These are phyloP conservation scores for Colletotrichum eremochloae DNA, from an alignment of 2,329 filamentous ascomycete genomes.

Conservation along the genomic window DNA sequence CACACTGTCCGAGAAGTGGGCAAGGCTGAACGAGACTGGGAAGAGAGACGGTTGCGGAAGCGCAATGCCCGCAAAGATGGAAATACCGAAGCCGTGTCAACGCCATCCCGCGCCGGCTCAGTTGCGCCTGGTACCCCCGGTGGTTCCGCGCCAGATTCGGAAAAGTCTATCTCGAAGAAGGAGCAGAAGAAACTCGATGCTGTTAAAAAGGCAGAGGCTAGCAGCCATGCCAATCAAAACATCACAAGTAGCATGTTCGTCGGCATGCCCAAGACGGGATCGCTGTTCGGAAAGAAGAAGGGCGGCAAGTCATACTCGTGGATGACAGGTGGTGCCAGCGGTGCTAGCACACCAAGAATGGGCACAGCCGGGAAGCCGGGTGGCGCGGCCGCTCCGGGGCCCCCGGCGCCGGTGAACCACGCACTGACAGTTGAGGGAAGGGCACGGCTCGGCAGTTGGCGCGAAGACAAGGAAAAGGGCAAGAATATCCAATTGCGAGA, in stretches of 20 bases:
- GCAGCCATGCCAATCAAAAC: conserved; percentile 86
- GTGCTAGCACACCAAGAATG: conserved; percentile 64
- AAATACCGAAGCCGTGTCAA: conserved; percentile 63
- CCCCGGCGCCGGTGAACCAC: conserved; percentile 50
- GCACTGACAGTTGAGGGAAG: conserved; percentile 69
- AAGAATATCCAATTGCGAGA: conserved; percentile 87
- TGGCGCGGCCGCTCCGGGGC: conserved; percentile 51
- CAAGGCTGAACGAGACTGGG: conserved; percentile 75
- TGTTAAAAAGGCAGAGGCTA: conserved; percentile 83
- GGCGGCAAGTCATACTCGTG: conserved; percentile 79
- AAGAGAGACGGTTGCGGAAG: conserved; percentile 79
- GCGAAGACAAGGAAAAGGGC: conserved; percentile 83
- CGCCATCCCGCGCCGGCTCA: conserved; percentile 67
- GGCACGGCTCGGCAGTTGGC: conserved; percentile 78
- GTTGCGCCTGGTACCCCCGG: conserved; percentile 73
- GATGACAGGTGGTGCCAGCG: conserved; percentile 74
- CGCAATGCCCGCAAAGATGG: conserved; percentile 74
- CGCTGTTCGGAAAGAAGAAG: conserved; percentile 70
- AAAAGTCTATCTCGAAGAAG: conserved; percentile 87
- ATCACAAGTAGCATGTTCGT: conserved; percentile 82
- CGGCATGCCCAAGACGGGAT: conserved; percentile 73
- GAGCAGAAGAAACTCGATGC: conserved; percentile 81
- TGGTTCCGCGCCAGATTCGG: conserved; percentile 71
- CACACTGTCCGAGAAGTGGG: conserved; percentile 72
- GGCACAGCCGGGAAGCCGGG: conserved; percentile 54